Evolutionary conservation across 176 grass and related monocot species (phyloP).

Genomic region (Carex kokanica): DNA sequence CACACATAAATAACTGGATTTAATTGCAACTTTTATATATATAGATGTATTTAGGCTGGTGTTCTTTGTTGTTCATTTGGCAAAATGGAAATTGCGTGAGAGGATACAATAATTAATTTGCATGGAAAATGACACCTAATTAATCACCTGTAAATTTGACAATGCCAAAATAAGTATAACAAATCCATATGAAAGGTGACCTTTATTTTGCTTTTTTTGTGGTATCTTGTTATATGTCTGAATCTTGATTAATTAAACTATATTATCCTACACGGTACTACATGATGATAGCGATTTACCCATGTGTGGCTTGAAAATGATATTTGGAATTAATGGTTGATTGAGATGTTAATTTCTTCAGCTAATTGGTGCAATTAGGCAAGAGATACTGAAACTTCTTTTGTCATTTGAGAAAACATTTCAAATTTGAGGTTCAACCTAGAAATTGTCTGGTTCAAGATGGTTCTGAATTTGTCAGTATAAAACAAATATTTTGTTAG

Average conservation of each 20-base stretch:
- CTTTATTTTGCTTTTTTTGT: not conserved
- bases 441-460: not conserved
- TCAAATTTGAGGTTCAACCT: not conserved
- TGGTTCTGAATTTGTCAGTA: not conserved
- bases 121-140: conserved; percentile 11
- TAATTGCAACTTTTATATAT: not conserved
- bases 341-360: not conserved
- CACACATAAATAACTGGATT: conserved; percentile 2
- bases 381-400: not conserved
- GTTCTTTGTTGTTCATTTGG: not conserved
- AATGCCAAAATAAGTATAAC: not conserved
- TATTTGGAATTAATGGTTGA: not conserved
- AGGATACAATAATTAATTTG: not conserved
- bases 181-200: not conserved
- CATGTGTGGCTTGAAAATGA: not conserved
- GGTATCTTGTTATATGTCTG: not conserved
- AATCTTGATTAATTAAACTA: not conserved
- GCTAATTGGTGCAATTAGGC: not conserved
- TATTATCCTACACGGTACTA: not conserved
- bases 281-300: not conserved
- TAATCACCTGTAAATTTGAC: conserved; percentile 5
- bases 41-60: not conserved
- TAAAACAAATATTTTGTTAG: not conserved
- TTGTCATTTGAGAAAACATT: not conserved
- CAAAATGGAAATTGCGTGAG: conserved; percentile 1